Conservation (phyloP, 768 basidiomycete genomes). For the Udeniomyces megalosporus region DNA sequence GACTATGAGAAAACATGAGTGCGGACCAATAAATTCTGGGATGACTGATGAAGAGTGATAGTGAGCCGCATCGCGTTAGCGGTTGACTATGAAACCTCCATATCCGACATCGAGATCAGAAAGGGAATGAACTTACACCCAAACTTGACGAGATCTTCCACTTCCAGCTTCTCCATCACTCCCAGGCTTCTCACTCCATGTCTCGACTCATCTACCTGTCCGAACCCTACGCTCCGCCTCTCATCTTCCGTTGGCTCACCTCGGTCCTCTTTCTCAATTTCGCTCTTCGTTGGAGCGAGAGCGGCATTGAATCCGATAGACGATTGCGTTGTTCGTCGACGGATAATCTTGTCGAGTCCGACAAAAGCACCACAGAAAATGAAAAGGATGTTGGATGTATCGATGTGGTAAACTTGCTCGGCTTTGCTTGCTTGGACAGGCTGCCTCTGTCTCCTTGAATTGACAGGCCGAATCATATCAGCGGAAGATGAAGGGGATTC, state of each 20-base stretch:
- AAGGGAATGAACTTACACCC: background rate
- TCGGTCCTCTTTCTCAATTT: constrained; percentile 1
- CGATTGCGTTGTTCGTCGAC: constrained; percentile 63
- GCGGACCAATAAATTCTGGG: no score
- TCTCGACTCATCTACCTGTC: constrained; percentile 33
- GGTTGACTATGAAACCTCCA: no score
- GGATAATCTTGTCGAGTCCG: constrained; percentile 68
- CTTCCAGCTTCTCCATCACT: constrained; percentile 24
- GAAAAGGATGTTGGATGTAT: constrained; percentile 82
- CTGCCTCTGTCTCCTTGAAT: constrained; percentile 9
- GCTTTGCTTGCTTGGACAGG: no score
- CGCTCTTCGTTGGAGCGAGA: no score
- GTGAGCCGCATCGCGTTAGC: no score
- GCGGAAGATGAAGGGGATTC: constrained; percentile 20
- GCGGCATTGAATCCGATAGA: constrained; percentile 71
- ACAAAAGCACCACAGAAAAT: constrained; percentile 90
- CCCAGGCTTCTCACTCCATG: constrained; percentile 28
- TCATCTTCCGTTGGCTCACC: constrained; percentile 4
- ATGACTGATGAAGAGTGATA: no score
- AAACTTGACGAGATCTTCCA: background rate
- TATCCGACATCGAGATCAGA: background rate
- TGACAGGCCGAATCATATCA: constrained; percentile 23
- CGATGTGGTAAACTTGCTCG: constrained; percentile 58
- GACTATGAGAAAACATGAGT: no score
- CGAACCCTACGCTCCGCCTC: constrained; percentile 24